Base-by-base conservation (phyloP, 1,284 basidiomycete species). In the Ganoderma sinense region DNA sequence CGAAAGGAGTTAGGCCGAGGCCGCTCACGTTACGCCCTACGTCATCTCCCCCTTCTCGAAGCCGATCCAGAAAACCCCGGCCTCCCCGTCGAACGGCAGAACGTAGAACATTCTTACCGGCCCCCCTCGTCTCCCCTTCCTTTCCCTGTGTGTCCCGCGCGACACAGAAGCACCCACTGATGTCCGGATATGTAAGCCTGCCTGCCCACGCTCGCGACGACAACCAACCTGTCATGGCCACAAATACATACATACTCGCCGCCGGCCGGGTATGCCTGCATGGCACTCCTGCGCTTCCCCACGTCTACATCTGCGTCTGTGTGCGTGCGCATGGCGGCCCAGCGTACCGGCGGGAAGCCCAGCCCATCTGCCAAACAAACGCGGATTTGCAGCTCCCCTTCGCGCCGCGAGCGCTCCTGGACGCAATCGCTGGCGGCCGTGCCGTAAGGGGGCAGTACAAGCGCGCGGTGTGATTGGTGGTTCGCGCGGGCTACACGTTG, bases 381-480 rank as follows among this genome's bases (percentile, higher is more conserved):
- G 53, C 53, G 53, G 53, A 55, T 55, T 55, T 55, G 26, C 53
- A 55, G 53, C 29, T 55, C 48, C 48, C 48, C 48, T 13, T 48
- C 4, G n/a, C 45, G 48, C 23, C 10, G 23, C 51, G 4, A 26
- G 51, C 23, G 51, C 51, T 26, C 26, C 4, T 16, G 2, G 6
- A 16, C 45, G 14, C 7, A 48, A 2, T 10, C 1, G 53, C 53
- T 55, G 53, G 53, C 26, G 26, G 14, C 29, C 3, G 26, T 55
- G 53, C 53, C 53, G 53, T 55, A 55, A 55, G 29, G 14, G 26
- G 14, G 16, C 14, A 33, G 33, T 14, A 31, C n/a, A n/a, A 51
- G 48, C 48, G 10, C 10, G 48, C n/a, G 48, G n/a, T 23, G 48
- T 51, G n/a, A 51, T 51, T 51, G 48, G 48, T 26, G 0, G n/a